A percentile compares a stretch with the other conserved stretches of the same genome.
Conservation (phyloP, 352 stramenopile genomes). For the Phytophthora sp. region DNA sequence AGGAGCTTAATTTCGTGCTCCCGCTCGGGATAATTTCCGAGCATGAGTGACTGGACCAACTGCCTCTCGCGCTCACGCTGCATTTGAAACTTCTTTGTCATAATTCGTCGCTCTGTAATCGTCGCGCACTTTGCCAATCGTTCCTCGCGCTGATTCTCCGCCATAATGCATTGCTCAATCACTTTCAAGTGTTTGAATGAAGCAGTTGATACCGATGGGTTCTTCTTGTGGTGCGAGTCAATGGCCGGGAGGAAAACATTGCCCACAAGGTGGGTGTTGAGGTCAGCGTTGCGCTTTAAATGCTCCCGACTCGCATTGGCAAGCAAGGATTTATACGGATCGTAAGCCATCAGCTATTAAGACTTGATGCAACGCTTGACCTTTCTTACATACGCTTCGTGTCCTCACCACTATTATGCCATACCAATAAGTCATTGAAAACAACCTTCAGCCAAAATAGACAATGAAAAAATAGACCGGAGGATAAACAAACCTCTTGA, state of each 20-base stretch:
- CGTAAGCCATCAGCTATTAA: constrained; percentile 32
- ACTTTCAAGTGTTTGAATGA: constrained; percentile 68
- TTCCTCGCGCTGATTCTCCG: constrained; percentile 73
- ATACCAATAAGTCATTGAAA: background rate
- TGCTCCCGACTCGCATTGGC: constrained; percentile 52
- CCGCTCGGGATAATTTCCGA: constrained; percentile 35
- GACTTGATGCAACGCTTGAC: background rate
- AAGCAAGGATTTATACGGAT: constrained; percentile 61
- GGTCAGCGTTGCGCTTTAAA: constrained; percentile 41
- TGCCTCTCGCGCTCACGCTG: constrained; percentile 62
- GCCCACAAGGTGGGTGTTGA: constrained; percentile 57
- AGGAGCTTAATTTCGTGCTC: constrained; percentile 40
- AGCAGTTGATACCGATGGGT: constrained; percentile 11
- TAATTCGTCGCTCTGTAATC: constrained; percentile 49
- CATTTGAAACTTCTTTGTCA: constrained; percentile 63
- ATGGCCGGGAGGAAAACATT: constrained; percentile 74
- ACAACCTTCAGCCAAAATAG: constrained; percentile 24
- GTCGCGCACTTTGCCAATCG: constrained; percentile 57
- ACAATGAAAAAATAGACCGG: constrained; percentile 31
- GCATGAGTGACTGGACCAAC: constrained; percentile 66
- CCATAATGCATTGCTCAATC: constrained; percentile 77
- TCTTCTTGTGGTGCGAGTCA: constrained; percentile 31
- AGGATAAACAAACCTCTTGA: constrained; percentile 10
- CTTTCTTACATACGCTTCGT: constrained; percentile 7
- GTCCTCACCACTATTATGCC: background rate